phyloP scores from a whole-genome alignment of 371 early-diverging fungal species.

The Catenaria anguillulae region DNA sequence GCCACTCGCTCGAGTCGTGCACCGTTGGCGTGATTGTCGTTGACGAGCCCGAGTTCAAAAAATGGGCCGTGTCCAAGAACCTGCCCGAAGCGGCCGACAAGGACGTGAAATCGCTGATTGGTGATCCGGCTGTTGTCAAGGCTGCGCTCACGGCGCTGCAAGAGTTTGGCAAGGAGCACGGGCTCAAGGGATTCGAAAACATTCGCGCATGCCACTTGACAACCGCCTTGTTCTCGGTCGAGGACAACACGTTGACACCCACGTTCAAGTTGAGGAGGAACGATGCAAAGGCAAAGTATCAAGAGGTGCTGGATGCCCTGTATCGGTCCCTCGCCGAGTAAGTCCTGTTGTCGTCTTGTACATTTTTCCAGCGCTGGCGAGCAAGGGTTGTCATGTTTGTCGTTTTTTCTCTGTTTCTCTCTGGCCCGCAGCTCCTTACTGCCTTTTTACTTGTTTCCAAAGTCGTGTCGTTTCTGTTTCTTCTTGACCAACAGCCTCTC shows the following conservation, averaged over 20 bases:
- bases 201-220: conserved; percentile 54
- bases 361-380: no score
- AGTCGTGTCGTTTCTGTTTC: no score
- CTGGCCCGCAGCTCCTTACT: no score
- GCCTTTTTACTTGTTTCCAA: no score
- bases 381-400: no score
- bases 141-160: conserved; percentile 39
- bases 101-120: conserved; percentile 13
- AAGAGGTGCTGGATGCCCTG: conserved; percentile 33
- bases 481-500: no score
- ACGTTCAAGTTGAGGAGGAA: conserved; percentile 78
- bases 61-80: not conserved
- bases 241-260: conserved; percentile 64
- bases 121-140: conserved; percentile 28
- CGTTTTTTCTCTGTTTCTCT: no score
- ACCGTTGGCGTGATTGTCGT: conserved; percentile 33
- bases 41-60: conserved; percentile 16
- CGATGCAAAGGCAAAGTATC: conserved; percentile 46
- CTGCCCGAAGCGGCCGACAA: no score
- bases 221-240: conserved; percentile 58
- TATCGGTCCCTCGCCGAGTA: no score
- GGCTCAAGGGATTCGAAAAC: conserved; percentile 78
- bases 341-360: no score
- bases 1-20: conserved; percentile 59
- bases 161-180: conserved; percentile 42